A percentile compares a stretch with the other conserved stretches of the same genome.
Evolutionary conservation across 2,329 filamentous ascomycete species (phyloP).

Genomic region (Didymella keratinophila): DNA sequence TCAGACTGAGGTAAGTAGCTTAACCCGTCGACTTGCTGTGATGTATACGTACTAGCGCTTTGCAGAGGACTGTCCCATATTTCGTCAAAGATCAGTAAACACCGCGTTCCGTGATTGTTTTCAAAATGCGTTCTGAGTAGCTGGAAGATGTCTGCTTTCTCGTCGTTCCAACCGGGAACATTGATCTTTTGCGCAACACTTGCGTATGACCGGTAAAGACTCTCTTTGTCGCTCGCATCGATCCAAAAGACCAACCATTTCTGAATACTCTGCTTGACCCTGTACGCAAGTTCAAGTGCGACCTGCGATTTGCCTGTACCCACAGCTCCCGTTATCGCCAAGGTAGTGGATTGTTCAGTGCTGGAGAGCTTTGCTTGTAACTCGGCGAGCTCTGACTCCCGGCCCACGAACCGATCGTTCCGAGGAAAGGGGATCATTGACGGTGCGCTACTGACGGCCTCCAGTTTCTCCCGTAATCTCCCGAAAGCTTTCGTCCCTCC

Average conservation of each 20-base stretch:
- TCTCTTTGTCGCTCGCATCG: background rate
- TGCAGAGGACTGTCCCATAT: background rate
- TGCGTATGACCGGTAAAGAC: background rate
- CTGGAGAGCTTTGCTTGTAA: background rate
- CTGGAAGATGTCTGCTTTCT: background rate
- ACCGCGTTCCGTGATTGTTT: background rate
- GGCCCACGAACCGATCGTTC: background rate
- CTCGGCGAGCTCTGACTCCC: background rate
- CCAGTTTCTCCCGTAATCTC: background rate
- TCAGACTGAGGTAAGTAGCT: background rate
- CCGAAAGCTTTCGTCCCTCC: background rate
- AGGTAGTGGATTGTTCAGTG: background rate
- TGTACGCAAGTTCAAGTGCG: background rate
- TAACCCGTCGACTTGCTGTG: background rate
- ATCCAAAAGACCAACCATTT: background rate
- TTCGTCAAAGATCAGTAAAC: background rate
- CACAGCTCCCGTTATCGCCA: background rate
- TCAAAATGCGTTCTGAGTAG: background rate
- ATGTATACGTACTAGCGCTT: background rate
- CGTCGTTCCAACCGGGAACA: background rate
- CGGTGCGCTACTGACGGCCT: background rate
- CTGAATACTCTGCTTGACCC: background rate
- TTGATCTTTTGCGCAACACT: background rate
- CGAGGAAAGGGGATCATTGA: background rate
- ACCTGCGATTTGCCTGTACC: background rate